A percentile compares a stretch with the other conserved stretches of the same genome.
These are phyloP conservation scores for Salix dunnii DNA, from an alignment of 345 rosid genomes.

Conservation along the genomic window DNA sequence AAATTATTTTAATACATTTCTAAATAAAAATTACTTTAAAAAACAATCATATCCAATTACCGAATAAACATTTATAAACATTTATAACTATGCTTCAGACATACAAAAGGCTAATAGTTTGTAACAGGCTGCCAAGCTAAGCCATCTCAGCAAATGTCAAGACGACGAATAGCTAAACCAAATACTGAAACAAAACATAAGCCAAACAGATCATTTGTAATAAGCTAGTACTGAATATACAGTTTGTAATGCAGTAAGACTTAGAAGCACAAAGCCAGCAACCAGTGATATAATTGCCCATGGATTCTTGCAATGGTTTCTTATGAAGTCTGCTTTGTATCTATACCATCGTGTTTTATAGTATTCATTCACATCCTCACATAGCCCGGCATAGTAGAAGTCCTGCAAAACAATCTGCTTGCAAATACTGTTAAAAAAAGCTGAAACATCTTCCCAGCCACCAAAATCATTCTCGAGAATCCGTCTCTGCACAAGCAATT, in stretches of 20 bases:
- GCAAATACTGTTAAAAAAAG: constrained; percentile 11
- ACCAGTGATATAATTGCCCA: constrained; percentile 14
- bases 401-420: constrained; percentile 13
- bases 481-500: constrained; percentile 3
- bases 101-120: too few species aligned
- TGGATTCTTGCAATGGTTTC: constrained; percentile 11
- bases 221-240: not conserved
- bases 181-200: too few species aligned
- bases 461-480: constrained; percentile 10
- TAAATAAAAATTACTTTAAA: too few species aligned
- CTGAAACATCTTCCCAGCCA: constrained; percentile 11
- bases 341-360: constrained; percentile 1
- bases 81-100: too few species aligned
- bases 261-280: constrained; percentile 1
- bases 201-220: not conserved
- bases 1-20: too few species aligned
- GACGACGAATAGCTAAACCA: too few species aligned
- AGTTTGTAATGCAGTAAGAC: constrained; percentile 5
- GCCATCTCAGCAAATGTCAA: too few species aligned
- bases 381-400: not conserved
- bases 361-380: constrained; percentile 2
- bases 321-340: constrained; percentile 8
- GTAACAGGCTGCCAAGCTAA: too few species aligned
- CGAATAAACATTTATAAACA: too few species aligned
- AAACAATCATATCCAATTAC: too few species aligned